phyloP scores from a whole-genome alignment of 208 protist species.

The Trypanosoma boissoni region DNA sequence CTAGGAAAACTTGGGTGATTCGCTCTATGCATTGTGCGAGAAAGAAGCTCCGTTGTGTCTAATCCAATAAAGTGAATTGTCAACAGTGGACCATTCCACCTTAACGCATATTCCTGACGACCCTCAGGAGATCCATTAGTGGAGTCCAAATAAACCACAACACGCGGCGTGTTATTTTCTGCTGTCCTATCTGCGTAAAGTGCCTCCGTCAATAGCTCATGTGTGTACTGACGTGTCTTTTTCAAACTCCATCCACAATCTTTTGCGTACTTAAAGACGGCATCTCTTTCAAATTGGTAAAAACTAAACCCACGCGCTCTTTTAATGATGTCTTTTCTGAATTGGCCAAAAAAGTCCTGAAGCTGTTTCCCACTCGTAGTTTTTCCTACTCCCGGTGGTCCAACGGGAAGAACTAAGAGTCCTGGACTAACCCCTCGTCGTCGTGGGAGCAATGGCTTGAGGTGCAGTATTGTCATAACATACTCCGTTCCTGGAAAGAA shows the following conservation, averaged over 20 bases:
- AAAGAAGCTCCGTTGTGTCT: slow-evolving; percentile 10
- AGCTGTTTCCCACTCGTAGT: slow-evolving; percentile 20
- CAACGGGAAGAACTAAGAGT: slow-evolving; percentile 35
- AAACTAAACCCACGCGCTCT: neutral
- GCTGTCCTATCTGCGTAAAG: slow-evolving; percentile 1
- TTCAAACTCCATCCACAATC: slow-evolving; percentile 5
- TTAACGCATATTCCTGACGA: slow-evolving; percentile 19
- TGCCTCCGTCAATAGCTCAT: slow-evolving; percentile 22
- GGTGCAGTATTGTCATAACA: slow-evolving; percentile 49
- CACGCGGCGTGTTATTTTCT: neutral
- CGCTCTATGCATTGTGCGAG: slow-evolving; percentile 15
- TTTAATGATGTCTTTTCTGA: neutral
- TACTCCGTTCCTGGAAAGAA: slow-evolving; percentile 48
- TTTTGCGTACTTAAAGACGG: slow-evolving; percentile 13
- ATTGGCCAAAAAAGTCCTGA: slow-evolving; percentile 14
- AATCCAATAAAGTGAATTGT: neutral
- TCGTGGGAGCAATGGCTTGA: slow-evolving; percentile 11
- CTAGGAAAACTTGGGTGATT: slow-evolving; percentile 37
- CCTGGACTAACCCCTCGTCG: neutral
- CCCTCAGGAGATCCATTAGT: slow-evolving; percentile 40
- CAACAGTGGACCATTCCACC: slow-evolving; percentile 7
- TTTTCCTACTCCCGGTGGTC: slow-evolving; percentile 29
- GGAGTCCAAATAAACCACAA: slow-evolving; percentile 43
- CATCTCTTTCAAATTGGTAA: slow-evolving; percentile 32
- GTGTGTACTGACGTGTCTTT: slow-evolving; percentile 16